These are phyloP conservation scores for Metarhizium humberi DNA, from an alignment of 2,329 filamentous ascomycete species.

Conservation along the genomic window DNA sequence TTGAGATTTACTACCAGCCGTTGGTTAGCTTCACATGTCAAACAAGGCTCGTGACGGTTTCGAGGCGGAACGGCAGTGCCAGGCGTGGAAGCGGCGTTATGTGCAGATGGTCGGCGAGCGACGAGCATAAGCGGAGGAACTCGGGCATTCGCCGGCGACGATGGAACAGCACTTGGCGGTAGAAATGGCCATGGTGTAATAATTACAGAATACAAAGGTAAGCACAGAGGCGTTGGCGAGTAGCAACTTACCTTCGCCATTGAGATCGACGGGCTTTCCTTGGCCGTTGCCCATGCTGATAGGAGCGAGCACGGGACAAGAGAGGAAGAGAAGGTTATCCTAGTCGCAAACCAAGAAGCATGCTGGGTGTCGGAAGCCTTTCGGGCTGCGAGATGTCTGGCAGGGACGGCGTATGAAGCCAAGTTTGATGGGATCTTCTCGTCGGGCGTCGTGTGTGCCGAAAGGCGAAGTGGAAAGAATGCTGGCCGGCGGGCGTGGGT, in stretches of 20 bases:
- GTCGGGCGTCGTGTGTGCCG: neutral
- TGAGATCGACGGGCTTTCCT: constrained; percentile 85
- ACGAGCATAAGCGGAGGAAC: neutral
- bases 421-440: neutral
- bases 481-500: neutral
- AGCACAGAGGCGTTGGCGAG: neutral
- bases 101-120: neutral
- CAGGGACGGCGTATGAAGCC: neutral
- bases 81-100: neutral
- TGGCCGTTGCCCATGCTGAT: constrained; percentile 91
- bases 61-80: neutral
- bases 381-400: neutral
- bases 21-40: neutral
- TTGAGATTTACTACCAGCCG: constrained; percentile 73
- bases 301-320: constrained; percentile 15
- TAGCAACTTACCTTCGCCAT: constrained; percentile 67
- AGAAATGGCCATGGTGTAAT: neutral
- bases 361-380: constrained; percentile 11
- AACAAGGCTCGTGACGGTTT: neutral
- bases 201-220: neutral
- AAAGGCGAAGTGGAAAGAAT: neutral
- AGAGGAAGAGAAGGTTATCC: constrained; percentile 15
- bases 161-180: neutral
- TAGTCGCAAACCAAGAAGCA: constrained; percentile 14
- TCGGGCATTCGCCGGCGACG: neutral